These are phyloP conservation scores for Thermochaetoides dissita DNA, from an alignment of 2,329 filamentous ascomycete species.

Conservation along the genomic window DNA sequence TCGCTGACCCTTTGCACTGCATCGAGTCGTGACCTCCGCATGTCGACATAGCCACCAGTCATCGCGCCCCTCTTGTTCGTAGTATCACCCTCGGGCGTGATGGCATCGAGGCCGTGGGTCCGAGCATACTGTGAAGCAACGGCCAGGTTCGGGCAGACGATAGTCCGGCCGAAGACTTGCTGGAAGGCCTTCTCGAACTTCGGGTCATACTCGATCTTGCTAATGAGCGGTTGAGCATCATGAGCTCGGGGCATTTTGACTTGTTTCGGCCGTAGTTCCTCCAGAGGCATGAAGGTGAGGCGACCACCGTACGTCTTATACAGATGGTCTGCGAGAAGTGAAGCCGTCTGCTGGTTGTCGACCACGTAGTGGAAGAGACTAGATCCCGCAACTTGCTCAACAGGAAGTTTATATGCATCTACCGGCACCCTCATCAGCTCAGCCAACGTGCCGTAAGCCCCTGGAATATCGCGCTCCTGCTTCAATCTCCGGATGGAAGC, in stretches of 20 bases:
- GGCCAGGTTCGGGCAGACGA: slow-evolving; percentile 81
- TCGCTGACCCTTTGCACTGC: slow-evolving; percentile 63
- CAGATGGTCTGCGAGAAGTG: slow-evolving; percentile 63
- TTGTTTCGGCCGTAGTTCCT: slow-evolving; percentile 57
- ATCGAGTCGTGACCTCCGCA: slow-evolving; percentile 72
- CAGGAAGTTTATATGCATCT: slow-evolving; percentile 73
- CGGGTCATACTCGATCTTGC: slow-evolving; percentile 67
- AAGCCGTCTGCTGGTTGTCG: slow-evolving; percentile 78
- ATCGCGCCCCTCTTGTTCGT: slow-evolving; percentile 91
- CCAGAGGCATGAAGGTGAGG: slow-evolving; percentile 89
- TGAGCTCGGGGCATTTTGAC: slow-evolving; percentile 70
- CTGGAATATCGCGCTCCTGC: slow-evolving; percentile 62
- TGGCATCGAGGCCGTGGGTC: slow-evolving; percentile 81
- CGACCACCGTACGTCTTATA: slow-evolving; percentile 69
- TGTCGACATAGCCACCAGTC: slow-evolving; percentile 87
- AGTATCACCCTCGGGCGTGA: slow-evolving; percentile 87
- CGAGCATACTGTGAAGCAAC: slow-evolving; percentile 83
- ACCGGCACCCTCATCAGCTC: slow-evolving; percentile 72
- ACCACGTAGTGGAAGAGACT: slow-evolving; percentile 95
- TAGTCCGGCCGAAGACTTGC: slow-evolving; percentile 89
- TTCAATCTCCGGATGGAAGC: slow-evolving; percentile 77
- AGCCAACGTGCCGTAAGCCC: slow-evolving; percentile 82
- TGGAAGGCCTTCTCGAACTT: slow-evolving; percentile 75
- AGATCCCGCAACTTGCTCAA: slow-evolving; percentile 83
- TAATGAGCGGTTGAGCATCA: slow-evolving; percentile 76